These are phyloP conservation scores for Prunus fruticosa DNA, from an alignment of 306 rosid species.

Conservation along the genomic window DNA sequence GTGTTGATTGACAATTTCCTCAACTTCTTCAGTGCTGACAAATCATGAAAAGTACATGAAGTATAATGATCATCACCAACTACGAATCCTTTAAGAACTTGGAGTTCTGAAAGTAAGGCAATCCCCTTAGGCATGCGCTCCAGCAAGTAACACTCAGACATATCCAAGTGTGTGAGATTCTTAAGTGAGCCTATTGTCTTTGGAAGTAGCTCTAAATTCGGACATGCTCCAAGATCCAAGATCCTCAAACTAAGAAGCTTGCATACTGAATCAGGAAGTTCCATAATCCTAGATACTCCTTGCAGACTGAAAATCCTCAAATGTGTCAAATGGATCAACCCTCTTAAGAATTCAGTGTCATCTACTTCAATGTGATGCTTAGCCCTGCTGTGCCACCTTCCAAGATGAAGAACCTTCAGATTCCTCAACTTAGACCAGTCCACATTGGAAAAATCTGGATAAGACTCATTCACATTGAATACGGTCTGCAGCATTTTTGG, in stretches of 20 bases:
- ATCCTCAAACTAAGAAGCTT: constrained; percentile 8
- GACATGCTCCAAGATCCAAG: constrained; percentile 32
- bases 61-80: background rate
- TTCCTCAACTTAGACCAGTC: constrained; percentile 28
- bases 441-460: constrained; percentile 23
- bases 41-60: constrained; percentile 12
- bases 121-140: constrained; percentile 24
- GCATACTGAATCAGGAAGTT: constrained; percentile 25
- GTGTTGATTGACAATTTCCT: constrained; percentile 28
- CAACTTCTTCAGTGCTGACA: constrained; percentile 18
- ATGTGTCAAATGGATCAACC: constrained; percentile 10
- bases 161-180: constrained; percentile 35
- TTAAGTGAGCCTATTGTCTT: constrained; percentile 1
- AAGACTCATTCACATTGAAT: constrained; percentile 31
- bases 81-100: constrained; percentile 29
- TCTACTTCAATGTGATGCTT: constrained; percentile 23
- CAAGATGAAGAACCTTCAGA: constrained; percentile 30
- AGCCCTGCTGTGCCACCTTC: constrained; percentile 29
- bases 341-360: constrained; percentile 8
- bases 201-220: constrained; percentile 33
- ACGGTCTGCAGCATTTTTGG: constrained; percentile 9
- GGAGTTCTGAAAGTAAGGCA: constrained; percentile 13
- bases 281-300: constrained; percentile 24
- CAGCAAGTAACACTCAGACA: constrained; percentile 37
- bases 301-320: constrained; percentile 30